A percentile compares a stretch with the other conserved stretches of the same genome.
These are phyloP conservation scores for Aspergillus sp. DNA, from an alignment of 2,329 filamentous ascomycete genomes.

Conservation along the genomic window DNA sequence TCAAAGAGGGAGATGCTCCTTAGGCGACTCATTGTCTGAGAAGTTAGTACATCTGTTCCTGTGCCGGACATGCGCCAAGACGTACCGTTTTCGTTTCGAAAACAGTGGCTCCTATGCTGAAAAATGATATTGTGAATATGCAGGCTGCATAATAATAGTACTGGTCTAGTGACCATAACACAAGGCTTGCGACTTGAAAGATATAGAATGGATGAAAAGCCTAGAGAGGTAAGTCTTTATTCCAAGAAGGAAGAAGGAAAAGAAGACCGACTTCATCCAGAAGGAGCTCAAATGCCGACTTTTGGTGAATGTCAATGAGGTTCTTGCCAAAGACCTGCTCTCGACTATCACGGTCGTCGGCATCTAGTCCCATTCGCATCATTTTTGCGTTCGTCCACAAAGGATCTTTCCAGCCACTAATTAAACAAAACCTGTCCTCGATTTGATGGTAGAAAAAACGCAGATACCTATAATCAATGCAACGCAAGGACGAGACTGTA, in stretches of 20 bases:
- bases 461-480: slow-evolving; percentile 90
- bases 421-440: slow-evolving; percentile 83
- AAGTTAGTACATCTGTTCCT: slow-evolving; percentile 14
- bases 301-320: slow-evolving; percentile 89
- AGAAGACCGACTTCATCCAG: slow-evolving; percentile 70
- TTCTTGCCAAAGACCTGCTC: slow-evolving; percentile 88
- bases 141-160: slow-evolving; percentile 98
- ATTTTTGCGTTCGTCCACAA: slow-evolving; percentile 75
- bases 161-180: slow-evolving; percentile 91
- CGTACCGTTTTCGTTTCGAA: slow-evolving; percentile 81
- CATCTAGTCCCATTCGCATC: slow-evolving; percentile 78
- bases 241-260: not conserved
- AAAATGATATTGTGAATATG: slow-evolving; percentile 91
- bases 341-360: slow-evolving; percentile 79
- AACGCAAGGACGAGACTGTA: slow-evolving; percentile 70
- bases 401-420: slow-evolving; percentile 92
- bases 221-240: slow-evolving; percentile 39
- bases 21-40: slow-evolving; percentile 79
- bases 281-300: slow-evolving; percentile 76
- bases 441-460: slow-evolving; percentile 87
- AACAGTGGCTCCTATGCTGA: slow-evolving; percentile 86
- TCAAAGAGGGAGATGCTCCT: slow-evolving; percentile 92
- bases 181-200: slow-evolving; percentile 90
- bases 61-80: slow-evolving; percentile 9
- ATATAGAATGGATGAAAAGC: slow-evolving; percentile 98